Base-by-base conservation (phyloP, 2,329 filamentous ascomycete genomes). In the Colletotrichum karsti region DNA sequence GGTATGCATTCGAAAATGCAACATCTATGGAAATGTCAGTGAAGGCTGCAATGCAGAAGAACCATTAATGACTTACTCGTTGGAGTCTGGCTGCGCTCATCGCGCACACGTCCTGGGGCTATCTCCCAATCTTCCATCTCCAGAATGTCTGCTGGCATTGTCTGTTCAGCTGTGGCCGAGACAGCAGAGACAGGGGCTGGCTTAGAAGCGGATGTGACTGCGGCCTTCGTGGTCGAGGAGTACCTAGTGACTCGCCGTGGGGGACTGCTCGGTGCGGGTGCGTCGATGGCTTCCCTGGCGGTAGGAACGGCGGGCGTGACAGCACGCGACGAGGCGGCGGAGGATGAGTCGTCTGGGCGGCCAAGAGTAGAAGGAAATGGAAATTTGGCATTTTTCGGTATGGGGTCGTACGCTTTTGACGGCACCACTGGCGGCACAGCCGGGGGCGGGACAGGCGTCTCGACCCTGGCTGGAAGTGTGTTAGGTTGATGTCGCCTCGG, bases 91-190 rank as follows among this genome's bases (percentile, higher is more conserved):
- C 73, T 70, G 1, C 67, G 63, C 4, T 74, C 68, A 35, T 79
- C 75, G 8, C 71, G 72, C 30, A 83, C 73, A 22, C 80, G 77
- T 15, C 83, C 83, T 1, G 83, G 83, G 0, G 83, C 82, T 50
- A 83, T 69, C 71, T 85, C 83, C 82, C 82, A 84, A 3, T 77
- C 75, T 69, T 84, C 82, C 75, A 83, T 81, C 56, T 81, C 74
- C 6, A 79, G 53, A 3, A 62, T 24, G 8, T 63, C 37, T 5
- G 35, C 30, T 3, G 42, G 67, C 44, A 59, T 39, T 15, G 22
- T 20, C 1, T 61, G 54, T 2, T 30, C 59, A 10, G 8, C 37
- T 4, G 13, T 54, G 15, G 55, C 10, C 0, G 55, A 39, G 3
- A 22, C 55, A 22, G 33, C 5, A 35, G 3, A 28, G 15, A 8